Evolutionary conservation across 768 basidiomycete species (phyloP).

Genomic region (Clitopilus passeckerianus): DNA sequence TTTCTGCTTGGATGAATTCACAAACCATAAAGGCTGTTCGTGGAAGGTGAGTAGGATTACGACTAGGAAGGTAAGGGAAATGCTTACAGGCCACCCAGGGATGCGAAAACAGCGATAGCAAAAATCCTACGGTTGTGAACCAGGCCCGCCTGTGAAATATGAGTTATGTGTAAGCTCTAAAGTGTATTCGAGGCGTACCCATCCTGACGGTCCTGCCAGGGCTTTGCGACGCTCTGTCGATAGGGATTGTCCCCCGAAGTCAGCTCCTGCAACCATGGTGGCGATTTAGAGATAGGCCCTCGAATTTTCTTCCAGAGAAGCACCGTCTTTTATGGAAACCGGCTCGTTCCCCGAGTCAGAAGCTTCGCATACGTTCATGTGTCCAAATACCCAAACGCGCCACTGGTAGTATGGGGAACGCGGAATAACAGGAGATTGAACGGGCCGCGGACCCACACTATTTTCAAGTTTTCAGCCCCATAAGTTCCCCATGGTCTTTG

Average conservation of each 20-base stretch:
- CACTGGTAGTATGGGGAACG: constrained; percentile 7
- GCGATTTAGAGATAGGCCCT: neutral
- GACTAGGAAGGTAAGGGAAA: neutral
- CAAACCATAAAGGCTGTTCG: constrained; percentile 54
- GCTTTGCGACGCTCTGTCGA: constrained; percentile 44
- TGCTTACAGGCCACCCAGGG: constrained; percentile 69
- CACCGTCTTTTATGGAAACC: constrained; percentile 4
- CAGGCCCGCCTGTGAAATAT: constrained; percentile 45
- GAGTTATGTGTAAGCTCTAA: neutral
- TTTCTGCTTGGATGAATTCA: constrained; percentile 8
- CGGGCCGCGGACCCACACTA: neutral
- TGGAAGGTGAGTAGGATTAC: neutral
- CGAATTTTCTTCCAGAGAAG: neutral
- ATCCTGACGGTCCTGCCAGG: constrained; percentile 63
- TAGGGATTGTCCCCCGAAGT: constrained; percentile 21
- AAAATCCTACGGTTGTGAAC: constrained; percentile 64
- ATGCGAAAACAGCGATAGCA: constrained; percentile 70
- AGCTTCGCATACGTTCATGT: constrained; percentile 3
- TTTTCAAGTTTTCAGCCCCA: neutral
- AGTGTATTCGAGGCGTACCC: constrained; percentile 35
- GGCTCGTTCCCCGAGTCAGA: neutral
- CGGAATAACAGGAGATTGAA: neutral
- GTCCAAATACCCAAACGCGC: constrained; percentile 1
- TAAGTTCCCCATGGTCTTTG: neutral
- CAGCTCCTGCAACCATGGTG: constrained; percentile 35